Conservation (phyloP, 2,329 filamentous ascomycete genomes). For the Trichoderma pleuroti region DNA sequence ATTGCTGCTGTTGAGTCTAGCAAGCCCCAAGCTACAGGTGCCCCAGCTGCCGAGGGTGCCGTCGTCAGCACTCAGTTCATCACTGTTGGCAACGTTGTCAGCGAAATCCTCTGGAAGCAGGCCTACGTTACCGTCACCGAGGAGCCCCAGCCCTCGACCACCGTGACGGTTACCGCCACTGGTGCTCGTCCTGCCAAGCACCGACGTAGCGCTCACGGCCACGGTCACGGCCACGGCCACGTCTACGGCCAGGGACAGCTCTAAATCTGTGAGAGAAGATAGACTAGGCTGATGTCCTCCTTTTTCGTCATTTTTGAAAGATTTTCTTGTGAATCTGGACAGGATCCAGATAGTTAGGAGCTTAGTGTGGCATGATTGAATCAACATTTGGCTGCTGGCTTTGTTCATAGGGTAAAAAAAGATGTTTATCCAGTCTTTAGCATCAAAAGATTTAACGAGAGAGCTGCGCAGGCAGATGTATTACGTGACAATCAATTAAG, state of each 20-base stretch:
- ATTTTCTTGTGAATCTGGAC: conserved; percentile 32
- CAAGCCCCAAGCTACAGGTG: conserved; percentile 9
- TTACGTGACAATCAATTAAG: conserved; percentile 17
- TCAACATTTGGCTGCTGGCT: conserved; percentile 34
- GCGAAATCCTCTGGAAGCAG: conserved; percentile 57
- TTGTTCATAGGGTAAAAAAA: conserved; percentile 32
- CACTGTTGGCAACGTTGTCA: conserved; percentile 49
- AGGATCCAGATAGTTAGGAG: conserved; percentile 33
- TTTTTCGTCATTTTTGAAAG: conserved; percentile 18
- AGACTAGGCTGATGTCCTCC: conserved; percentile 1
- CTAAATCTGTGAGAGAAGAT: conserved; percentile 22
- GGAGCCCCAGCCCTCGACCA: conserved; percentile 40
- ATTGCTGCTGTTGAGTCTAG: neutral
- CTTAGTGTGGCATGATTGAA: conserved; percentile 32
- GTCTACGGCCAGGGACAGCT: conserved; percentile 36
- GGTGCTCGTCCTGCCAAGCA: conserved; percentile 23
- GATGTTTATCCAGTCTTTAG: conserved; percentile 32
- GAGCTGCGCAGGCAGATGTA: conserved; percentile 30
- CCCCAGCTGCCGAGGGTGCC: conserved; percentile 22
- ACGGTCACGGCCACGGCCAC: conserved; percentile 33
- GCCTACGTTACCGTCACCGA: conserved; percentile 51
- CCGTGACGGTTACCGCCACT: conserved; percentile 36
- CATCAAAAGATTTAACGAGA: conserved; percentile 33
- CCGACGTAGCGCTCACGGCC: conserved; percentile 39
- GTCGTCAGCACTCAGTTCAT: conserved; percentile 50